Percentiles rank a stretch among this genome's conserved stretches.
phyloP scores from a whole-genome alignment of 768 basidiomycete species.

The Amanita brunnescens region DNA sequence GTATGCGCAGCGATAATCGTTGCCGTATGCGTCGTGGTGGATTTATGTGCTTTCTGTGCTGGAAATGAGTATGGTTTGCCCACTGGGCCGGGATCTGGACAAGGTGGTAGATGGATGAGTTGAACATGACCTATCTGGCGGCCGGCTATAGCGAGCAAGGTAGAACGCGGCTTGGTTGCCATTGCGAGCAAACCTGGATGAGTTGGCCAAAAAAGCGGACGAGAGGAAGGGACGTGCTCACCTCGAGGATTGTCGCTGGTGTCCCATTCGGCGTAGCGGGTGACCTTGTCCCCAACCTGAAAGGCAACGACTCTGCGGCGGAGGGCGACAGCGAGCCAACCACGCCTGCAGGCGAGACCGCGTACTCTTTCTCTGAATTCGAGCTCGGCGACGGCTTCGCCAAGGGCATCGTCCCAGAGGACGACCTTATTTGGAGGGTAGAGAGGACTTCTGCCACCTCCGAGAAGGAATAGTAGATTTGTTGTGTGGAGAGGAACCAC shows the following conservation, averaged over 20 bases:
- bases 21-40: slow-evolving; percentile 54
- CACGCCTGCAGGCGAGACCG: slow-evolving; percentile 71
- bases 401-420: slow-evolving; percentile 76
- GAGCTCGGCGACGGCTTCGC: slow-evolving; percentile 77
- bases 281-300: slow-evolving; percentile 52
- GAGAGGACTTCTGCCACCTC: slow-evolving; percentile 79
- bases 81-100: slow-evolving; percentile 47
- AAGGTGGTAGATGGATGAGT: slow-evolving; percentile 76
- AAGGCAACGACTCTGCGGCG: slow-evolving; percentile 75
- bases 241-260: slow-evolving; percentile 84
- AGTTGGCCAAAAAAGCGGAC: slow-evolving; percentile 1
- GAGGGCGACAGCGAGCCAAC: slow-evolving; percentile 78
- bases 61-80: slow-evolving; percentile 45
- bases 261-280: slow-evolving; percentile 71
- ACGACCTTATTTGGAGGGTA: slow-evolving; percentile 92
- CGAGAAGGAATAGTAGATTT: slow-evolving; percentile 78
- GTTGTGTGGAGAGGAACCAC: slow-evolving; percentile 75
- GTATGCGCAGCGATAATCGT: slow-evolving; percentile 82
- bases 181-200: slow-evolving; percentile 63
- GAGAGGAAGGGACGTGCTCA: slow-evolving; percentile 20
- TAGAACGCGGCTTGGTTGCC: slow-evolving; percentile 69
- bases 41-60: slow-evolving; percentile 47
- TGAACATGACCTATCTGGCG: slow-evolving; percentile 86
- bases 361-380: slow-evolving; percentile 83
- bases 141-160: slow-evolving; percentile 79